Evolutionary conservation across 192 early-diverging fungal genomes (phyloP), one percentile per base, ranked within the genome.

Genomic region (Phlyctochytrium bullatum): DNA sequence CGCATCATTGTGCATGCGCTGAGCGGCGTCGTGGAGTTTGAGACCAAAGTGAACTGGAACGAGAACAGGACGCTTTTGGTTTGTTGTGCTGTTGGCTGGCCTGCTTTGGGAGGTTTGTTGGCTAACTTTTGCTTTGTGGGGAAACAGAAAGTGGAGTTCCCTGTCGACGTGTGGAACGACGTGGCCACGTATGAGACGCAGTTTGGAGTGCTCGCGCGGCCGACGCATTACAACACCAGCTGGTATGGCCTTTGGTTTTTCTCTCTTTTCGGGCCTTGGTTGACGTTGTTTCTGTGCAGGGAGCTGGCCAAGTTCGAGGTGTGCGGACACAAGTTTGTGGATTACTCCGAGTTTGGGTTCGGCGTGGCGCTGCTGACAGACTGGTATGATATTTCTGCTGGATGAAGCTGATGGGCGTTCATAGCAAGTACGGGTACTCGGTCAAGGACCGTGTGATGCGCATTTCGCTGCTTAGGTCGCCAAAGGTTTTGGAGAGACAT

Each of bases 271-370:
- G 60, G 27, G 12, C 3, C 34, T 17, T 61, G 14, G 51, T 24
- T n/a, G 17, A 6, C 10, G 10, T 16, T 14, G 51, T 56, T 12
- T 14, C 50, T 14, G 23, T 1, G 0, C 52, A 78, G 78, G 80
- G 89, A 89, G 80, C 83, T 89, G 63, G 92, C 93, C 1, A 89
- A 91, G 59, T 99, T 99, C 72, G 96, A 98, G 80, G 96, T 97
- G 1, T 95, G 93, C 66, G 96, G 87, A 0, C 97, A 99, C 81
- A 94, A 95, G 64, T 99, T 91, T 81, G 97, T 88, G 4, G 97
- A 99, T 59, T 79, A 94, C n/a, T 95, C 93, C 0, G 96, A 99
- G 69, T 91, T 84, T 66, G 95, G 97, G 0, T 97, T 92, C 75
- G 97, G 97, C 32, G 90, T 97, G 6, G 91, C 96, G 0, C 72